Percentiles rank a stretch among this genome's conserved stretches.
phyloP scores from a whole-genome alignment of 768 basidiomycete species.

The Amylocystis lapponica region DNA sequence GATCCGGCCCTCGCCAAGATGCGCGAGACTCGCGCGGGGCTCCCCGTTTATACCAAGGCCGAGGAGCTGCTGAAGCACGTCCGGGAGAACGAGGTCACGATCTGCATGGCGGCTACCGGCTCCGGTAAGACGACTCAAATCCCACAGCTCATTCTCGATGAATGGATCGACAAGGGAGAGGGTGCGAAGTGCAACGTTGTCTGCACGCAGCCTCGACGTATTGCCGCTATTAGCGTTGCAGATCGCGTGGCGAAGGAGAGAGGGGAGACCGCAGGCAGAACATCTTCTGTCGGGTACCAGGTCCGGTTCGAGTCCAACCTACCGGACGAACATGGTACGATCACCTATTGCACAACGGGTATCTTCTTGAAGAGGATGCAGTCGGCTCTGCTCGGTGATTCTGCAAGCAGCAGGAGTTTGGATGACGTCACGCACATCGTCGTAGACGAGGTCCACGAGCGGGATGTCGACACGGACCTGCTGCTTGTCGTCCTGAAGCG shows the following conservation, averaged over 20 bases:
- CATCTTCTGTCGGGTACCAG: slow-evolving; percentile 75
- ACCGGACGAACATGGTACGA: slow-evolving; percentile 74
- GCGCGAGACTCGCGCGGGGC: slow-evolving; percentile 54
- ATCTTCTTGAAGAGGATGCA: slow-evolving; percentile 86
- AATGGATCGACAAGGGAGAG: slow-evolving; percentile 68
- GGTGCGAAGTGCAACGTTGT: slow-evolving; percentile 85
- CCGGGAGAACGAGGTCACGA: slow-evolving; percentile 72
- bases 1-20: slow-evolving; percentile 61
- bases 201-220: slow-evolving; percentile 88
- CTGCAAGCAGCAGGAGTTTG: slow-evolving; percentile 33
- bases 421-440: slow-evolving; percentile 86
- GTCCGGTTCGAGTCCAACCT: slow-evolving; percentile 84
- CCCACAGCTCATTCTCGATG: slow-evolving; percentile 87
- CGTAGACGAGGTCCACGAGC: slow-evolving; percentile 95
- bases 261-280: slow-evolving; percentile 58
- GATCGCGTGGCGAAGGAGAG: slow-evolving; percentile 88
- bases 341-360: slow-evolving; percentile 93
- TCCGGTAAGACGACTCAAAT: slow-evolving; percentile 95
- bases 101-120: slow-evolving; percentile 86
- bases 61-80: slow-evolving; percentile 66
- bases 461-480: slow-evolving; percentile 90
- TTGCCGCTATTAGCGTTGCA: slow-evolving; percentile 90
- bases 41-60: slow-evolving; percentile 74
- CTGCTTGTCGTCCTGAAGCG: slow-evolving; percentile 86
- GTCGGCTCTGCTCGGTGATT: slow-evolving; percentile 49